Evolutionary conservation across 805 yeast genomes (phyloP).

Genomic region (Wickerhamiella sorbophila): DNA sequence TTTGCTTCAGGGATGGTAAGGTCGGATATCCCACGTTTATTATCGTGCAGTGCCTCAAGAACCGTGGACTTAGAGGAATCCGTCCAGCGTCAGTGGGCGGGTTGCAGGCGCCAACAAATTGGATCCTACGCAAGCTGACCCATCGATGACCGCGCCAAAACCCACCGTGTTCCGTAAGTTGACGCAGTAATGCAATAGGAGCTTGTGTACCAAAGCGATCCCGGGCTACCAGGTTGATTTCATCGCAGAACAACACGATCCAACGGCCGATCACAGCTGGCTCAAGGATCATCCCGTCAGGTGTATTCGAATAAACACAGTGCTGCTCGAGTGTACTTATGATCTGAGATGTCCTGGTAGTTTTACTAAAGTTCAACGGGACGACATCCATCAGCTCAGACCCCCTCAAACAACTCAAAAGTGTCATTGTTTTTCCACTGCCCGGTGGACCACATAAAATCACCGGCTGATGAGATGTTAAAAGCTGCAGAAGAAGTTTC

Average conservation of each 20-base stretch:
- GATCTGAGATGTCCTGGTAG: slow-evolving; percentile 49
- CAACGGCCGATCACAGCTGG: slow-evolving; percentile 53
- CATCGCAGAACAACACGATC: slow-evolving; percentile 82
- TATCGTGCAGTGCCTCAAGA: slow-evolving; percentile 50
- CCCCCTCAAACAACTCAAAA: slow-evolving; percentile 50
- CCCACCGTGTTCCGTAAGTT: slow-evolving; percentile 56
- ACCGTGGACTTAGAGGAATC: slow-evolving; percentile 38
- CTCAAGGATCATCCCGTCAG: slow-evolving; percentile 37
- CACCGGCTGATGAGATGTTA: slow-evolving; percentile 44
- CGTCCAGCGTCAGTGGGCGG: slow-evolving; percentile 78
- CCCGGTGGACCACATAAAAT: slow-evolving; percentile 95
- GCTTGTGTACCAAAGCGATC: slow-evolving; percentile 65
- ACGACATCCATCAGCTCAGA: slow-evolving; percentile 45
- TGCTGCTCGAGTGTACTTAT: slow-evolving; percentile 55
- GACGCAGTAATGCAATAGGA: slow-evolving; percentile 58
- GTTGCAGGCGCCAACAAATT: slow-evolving; percentile 91
- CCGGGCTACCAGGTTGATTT: slow-evolving; percentile 62
- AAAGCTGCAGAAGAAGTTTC: slow-evolving; percentile 37
- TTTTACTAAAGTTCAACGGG: slow-evolving; percentile 71
- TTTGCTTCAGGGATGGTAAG: slow-evolving; percentile 41
- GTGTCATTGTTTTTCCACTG: slow-evolving; percentile 89
- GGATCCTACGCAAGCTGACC: slow-evolving; percentile 51
- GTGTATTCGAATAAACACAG: slow-evolving; percentile 43
- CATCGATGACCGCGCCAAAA: slow-evolving; percentile 57
- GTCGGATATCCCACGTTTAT: slow-evolving; percentile 74